Conservation (phyloP, 139 green algal genomes). For the Trebouxia sp. region DNA sequence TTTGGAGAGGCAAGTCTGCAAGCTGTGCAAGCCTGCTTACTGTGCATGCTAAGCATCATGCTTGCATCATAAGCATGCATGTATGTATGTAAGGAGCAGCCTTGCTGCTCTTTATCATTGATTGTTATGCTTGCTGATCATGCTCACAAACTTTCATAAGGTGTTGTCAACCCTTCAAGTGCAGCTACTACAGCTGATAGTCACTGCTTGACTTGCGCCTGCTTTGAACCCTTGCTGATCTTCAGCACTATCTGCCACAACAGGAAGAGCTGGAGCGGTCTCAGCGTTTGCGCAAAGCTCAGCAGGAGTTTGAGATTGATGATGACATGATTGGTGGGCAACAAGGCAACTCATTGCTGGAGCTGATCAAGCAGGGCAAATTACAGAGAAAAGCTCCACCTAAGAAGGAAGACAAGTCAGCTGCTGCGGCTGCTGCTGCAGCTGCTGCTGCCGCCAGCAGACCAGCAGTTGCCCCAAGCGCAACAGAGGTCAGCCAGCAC, state of each 20-base stretch:
- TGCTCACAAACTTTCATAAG: too few species aligned
- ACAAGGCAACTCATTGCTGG: conserved; percentile 74
- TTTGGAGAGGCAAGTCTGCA: conserved; percentile 92
- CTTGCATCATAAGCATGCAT: too few species aligned
- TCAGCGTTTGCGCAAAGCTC: conserved; percentile 61
- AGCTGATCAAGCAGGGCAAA: conserved; percentile 52
- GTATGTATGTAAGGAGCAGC: too few species aligned
- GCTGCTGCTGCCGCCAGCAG: neutral
- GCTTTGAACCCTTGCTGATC: too few species aligned
- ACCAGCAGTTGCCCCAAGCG: neutral
- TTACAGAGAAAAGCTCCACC: conserved; percentile 13
- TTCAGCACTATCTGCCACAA: too few species aligned
- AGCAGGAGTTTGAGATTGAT: conserved; percentile 70
- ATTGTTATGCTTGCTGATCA: too few species aligned
- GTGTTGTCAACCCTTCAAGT: too few species aligned
- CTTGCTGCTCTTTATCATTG: too few species aligned
- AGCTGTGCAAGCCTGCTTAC: neutral
- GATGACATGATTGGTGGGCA: conserved; percentile 58
- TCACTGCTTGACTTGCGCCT: neutral
- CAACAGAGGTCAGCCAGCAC: too few species aligned
- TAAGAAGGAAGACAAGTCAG: conserved; percentile 24
- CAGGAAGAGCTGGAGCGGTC: conserved; percentile 51
- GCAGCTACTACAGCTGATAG: too few species aligned
- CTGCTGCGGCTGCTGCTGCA: neutral
- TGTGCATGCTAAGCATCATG: too few species aligned